These are phyloP conservation scores for Zygotorulaspora danielsina DNA, from an alignment of 805 yeast species.

Conservation along the genomic window DNA sequence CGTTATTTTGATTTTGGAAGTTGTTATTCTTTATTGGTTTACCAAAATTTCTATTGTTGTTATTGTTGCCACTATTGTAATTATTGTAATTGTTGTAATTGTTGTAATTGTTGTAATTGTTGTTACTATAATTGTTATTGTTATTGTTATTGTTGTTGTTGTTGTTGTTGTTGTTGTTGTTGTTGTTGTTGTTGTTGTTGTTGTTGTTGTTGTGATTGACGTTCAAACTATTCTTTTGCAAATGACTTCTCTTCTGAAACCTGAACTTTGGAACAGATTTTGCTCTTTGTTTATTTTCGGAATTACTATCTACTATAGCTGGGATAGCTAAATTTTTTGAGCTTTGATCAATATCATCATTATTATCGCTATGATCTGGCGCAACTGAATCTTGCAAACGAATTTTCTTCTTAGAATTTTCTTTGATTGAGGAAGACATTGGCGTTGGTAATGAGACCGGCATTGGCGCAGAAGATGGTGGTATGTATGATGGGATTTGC, in stretches of 20 bases:
- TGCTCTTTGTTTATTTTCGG: slow-evolving; percentile 21
- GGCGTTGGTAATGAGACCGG: slow-evolving; percentile 34
- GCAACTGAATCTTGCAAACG: background rate
- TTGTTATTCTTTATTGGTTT: slow-evolving; percentile 12
- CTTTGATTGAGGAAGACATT: slow-evolving; percentile 20
- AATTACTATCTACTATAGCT: background rate
- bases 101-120: slow-evolving; percentile 10
- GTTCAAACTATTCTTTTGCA: slow-evolving; percentile 9
- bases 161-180: slow-evolving; percentile 12
- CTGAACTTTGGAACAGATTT: slow-evolving; percentile 32
- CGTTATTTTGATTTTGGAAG: slow-evolving; percentile 12
- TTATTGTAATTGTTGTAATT: slow-evolving; percentile 11
- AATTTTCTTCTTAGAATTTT: slow-evolving; percentile 8
- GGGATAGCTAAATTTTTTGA: slow-evolving; percentile 1
- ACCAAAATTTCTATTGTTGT: slow-evolving; percentile 7
- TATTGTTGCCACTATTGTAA: slow-evolving; percentile 10
- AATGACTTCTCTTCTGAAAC: slow-evolving; percentile 29
- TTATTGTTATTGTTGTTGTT: slow-evolving; percentile 9
- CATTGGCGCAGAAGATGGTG: slow-evolving; percentile 29
- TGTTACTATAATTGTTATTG: slow-evolving; percentile 2
- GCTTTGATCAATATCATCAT: background rate
- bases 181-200: slow-evolving; percentile 2
- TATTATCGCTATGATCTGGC: background rate
- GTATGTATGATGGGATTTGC: slow-evolving; percentile 22
- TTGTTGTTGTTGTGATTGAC: slow-evolving; percentile 6